A percentile compares a stretch with the other conserved stretches of the same genome.
Evolutionary conservation across 2,329 filamentous ascomycete genomes (phyloP).

Genomic region (Alternaria sp.): DNA sequence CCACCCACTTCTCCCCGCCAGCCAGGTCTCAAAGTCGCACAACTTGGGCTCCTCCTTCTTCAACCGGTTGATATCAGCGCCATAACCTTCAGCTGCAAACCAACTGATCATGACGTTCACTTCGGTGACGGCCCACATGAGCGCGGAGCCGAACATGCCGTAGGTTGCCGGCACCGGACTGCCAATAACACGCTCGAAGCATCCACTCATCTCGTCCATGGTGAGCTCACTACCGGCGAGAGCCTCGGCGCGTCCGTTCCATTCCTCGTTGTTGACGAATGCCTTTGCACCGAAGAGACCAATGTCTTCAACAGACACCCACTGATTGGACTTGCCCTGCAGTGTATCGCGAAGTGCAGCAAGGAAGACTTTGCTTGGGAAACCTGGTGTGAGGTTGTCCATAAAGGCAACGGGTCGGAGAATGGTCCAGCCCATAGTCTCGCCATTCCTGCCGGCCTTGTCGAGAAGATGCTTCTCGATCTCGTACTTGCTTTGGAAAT

Average conservation of each 20-base stretch:
- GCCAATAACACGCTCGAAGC: conserved; percentile 60
- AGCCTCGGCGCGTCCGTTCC: conserved; percentile 56
- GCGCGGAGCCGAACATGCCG: conserved; percentile 50
- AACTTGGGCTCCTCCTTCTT: conserved; percentile 57
- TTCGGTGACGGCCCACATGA: conserved; percentile 57
- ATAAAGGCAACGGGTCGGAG: conserved; percentile 70
- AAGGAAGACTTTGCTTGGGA: conserved; percentile 60
- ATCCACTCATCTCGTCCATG: conserved; percentile 55
- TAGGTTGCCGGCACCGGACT: conserved; percentile 56
- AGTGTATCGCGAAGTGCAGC: conserved; percentile 56
- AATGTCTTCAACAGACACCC: conserved; percentile 58
- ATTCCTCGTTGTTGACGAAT: conserved; percentile 58
- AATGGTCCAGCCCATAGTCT: conserved; percentile 67
- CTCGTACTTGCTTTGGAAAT: conserved; percentile 68
- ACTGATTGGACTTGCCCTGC: conserved; percentile 54
- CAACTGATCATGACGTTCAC: conserved; percentile 61
- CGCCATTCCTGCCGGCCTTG: conserved; percentile 52
- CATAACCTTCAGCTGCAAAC: conserved; percentile 60
- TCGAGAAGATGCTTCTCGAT: conserved; percentile 70
- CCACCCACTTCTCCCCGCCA: conserved; percentile 59
- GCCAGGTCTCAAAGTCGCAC: conserved; percentile 59
- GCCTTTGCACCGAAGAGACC: conserved; percentile 61
- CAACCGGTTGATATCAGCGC: conserved; percentile 56
- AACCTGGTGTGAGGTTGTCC: conserved; percentile 63
- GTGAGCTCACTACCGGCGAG: conserved; percentile 64